phyloP scores from a whole-genome alignment of 148 eudicot genomes.

The Persicaria tinctoria region DNA sequence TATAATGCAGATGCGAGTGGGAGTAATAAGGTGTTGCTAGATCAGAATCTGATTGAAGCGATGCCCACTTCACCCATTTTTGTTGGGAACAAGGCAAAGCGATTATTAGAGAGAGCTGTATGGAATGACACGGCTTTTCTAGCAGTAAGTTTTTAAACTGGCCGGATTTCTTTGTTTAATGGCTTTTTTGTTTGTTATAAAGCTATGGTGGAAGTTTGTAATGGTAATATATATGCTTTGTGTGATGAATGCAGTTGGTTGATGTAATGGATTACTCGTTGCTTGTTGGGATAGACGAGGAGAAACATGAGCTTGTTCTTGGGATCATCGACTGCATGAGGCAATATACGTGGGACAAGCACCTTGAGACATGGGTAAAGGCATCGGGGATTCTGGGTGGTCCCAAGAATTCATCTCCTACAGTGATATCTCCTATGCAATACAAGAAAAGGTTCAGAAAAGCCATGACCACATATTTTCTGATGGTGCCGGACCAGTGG shows the following conservation, averaged over 20 bases:
- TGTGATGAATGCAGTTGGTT: constrained; percentile 47
- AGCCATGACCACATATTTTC: constrained; percentile 87
- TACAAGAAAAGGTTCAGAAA: constrained; percentile 86
- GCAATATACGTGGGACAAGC: constrained; percentile 30
- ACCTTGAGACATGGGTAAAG: constrained; percentile 88
- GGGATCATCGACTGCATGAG: constrained; percentile 98
- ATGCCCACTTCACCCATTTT: constrained; percentile 95
- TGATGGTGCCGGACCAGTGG: constrained; percentile 93
- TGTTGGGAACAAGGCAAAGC: constrained; percentile 89
- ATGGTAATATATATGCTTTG: neutral
- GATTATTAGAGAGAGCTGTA: constrained; percentile 77
- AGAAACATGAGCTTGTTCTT: constrained; percentile 82
- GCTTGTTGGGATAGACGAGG: constrained; percentile 80
- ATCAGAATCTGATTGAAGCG: constrained; percentile 86
- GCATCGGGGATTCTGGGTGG: constrained; percentile 91
- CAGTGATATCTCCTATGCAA: constrained; percentile 82
- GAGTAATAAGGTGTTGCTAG: constrained; percentile 79
- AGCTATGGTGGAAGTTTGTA: neutral
- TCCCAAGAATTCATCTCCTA: constrained; percentile 77
- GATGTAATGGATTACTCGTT: constrained; percentile 94
- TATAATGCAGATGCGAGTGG: constrained; percentile 84
- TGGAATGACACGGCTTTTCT: constrained; percentile 96
- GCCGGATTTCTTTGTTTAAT: neutral
- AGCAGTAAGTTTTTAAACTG: constrained; percentile 51
- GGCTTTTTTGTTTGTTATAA: neutral